Evolutionary conservation across 139 green algal species (phyloP), one percentile per base, ranked within the genome.

Genomic region (Closterium sp.): DNA sequence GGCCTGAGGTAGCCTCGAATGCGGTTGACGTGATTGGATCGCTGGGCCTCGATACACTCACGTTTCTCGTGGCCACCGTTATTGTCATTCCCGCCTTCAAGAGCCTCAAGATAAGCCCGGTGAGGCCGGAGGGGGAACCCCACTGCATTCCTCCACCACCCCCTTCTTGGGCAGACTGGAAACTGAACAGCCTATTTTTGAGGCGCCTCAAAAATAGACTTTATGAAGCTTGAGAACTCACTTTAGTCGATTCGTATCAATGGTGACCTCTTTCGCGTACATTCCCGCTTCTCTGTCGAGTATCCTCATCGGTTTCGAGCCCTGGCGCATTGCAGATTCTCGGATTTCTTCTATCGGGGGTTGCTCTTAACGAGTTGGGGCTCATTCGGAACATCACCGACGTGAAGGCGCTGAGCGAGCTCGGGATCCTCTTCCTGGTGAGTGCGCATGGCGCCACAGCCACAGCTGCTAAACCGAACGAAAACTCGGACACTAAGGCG

Each of bases 401-500:
- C 38, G 95, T 99, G 21, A 96, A 98, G 93, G 96, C 96, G 34
- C 96, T 99, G 23, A 96, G 93, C 0, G 97, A 99, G 95, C 95
- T 99, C 36, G 98, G 98, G 16, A 98, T 99, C 85, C 94, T 99
- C 66, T 99, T 99, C 92, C 91, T 99, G 94, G 91, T 93, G 34
- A 86, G 90, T 91, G 33, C 25, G 28, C n/a, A n/a, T n/a, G n/a
- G n/a, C n/a, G n/a, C n/a, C n/a, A n/a, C n/a, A n/a, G n/a, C n/a
- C n/a, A n/a, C n/a, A n/a, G n/a, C n/a, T n/a, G n/a, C n/a, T n/a
- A n/a, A n/a, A n/a, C n/a, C n/a, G n/a, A n/a, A n/a, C n/a, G n/a
- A n/a, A n/a, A n/a, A n/a, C n/a, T n/a, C n/a, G n/a, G n/a, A n/a
- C n/a, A n/a, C n/a, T n/a, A n/a, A n/a, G n/a, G n/a, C n/a, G n/a